These are phyloP conservation scores for Eucalyptus microcorys DNA, from an alignment of 345 rosid genomes.

Conservation along the genomic window DNA sequence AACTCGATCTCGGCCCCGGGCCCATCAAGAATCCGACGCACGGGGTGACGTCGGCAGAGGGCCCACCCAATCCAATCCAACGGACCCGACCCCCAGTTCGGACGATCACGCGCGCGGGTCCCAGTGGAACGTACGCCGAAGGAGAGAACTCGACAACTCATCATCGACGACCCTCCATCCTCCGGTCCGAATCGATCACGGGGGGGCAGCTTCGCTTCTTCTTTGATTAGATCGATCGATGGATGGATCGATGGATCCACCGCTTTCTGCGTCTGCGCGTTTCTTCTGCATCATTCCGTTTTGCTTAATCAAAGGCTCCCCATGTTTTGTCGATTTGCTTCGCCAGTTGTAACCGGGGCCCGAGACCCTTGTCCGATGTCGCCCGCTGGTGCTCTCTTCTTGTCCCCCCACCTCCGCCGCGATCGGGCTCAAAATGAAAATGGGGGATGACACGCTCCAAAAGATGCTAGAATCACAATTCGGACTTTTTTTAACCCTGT, in stretches of 20 bases:
- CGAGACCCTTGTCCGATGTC: neutral
- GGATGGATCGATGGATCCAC: neutral
- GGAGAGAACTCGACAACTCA: neutral
- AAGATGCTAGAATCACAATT: neutral
- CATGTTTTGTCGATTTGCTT: neutral
- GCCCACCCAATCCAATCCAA: neutral
- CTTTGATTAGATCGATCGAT: neutral
- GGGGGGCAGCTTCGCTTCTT: neutral
- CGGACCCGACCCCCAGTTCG: neutral
- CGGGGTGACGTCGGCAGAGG: neutral
- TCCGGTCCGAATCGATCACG: neutral
- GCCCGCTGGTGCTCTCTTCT: no score
- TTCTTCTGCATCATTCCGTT: neutral
- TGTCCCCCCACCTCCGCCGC: neutral
- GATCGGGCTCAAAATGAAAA: neutral
- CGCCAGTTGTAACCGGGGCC: neutral
- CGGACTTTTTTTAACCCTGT: rapidly evolving
- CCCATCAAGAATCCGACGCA: neutral
- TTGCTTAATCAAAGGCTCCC: neutral
- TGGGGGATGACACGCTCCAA: neutral
- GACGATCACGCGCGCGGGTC: neutral
- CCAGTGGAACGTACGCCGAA: neutral
- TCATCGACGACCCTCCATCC: neutral
- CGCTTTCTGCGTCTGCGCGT: neutral
- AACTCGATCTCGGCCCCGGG: neutral